A percentile compares a stretch with the other conserved stretches of the same genome.
These are phyloP conservation scores for Trichoderma koningii DNA, from an alignment of 2,329 filamentous ascomycete genomes.

Conservation along the genomic window DNA sequence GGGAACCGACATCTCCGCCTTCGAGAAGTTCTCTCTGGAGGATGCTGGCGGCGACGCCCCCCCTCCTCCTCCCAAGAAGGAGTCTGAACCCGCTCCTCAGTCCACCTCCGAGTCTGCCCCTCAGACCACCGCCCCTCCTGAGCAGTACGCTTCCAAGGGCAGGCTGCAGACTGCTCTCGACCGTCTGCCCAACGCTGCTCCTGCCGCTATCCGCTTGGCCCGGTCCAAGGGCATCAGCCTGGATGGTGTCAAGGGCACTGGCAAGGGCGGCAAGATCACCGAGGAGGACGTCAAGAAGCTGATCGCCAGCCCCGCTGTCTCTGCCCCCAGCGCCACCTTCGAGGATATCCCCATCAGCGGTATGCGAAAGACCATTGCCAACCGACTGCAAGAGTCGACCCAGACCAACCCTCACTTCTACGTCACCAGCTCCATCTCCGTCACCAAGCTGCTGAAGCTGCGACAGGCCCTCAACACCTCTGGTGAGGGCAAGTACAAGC, in stretches of 20 bases:
- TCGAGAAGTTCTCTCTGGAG: constrained; percentile 82
- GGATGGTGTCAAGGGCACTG: constrained; percentile 80
- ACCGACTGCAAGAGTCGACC: constrained; percentile 82
- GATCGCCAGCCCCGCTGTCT: constrained; percentile 55
- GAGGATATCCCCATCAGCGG: constrained; percentile 81
- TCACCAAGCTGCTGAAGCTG: constrained; percentile 94
- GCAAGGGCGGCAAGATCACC: constrained; percentile 82
- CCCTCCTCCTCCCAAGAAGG: constrained; percentile 64
- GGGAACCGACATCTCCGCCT: constrained; percentile 80
- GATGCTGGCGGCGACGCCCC: constrained; percentile 84
- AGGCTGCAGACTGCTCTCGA: constrained; percentile 82
- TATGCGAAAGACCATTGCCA: constrained; percentile 98
- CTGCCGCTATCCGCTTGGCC: constrained; percentile 78
- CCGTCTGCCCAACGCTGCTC: constrained; percentile 72
- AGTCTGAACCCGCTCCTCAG: constrained; percentile 65
- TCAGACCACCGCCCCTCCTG: constrained; percentile 53
- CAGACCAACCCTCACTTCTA: constrained; percentile 98
- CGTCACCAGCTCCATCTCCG: constrained; percentile 86
- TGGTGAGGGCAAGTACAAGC: constrained; percentile 92
- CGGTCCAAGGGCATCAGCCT: constrained; percentile 81
- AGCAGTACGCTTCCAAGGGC: constrained; percentile 74
- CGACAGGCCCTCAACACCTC: constrained; percentile 89
- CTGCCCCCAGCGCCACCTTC: constrained; percentile 66
- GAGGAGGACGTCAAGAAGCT: constrained; percentile 92
- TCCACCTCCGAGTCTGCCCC: constrained; percentile 53